These are phyloP conservation scores for Aspergillus bombycis DNA, from an alignment of 2,329 filamentous ascomycete genomes.

Conservation along the genomic window DNA sequence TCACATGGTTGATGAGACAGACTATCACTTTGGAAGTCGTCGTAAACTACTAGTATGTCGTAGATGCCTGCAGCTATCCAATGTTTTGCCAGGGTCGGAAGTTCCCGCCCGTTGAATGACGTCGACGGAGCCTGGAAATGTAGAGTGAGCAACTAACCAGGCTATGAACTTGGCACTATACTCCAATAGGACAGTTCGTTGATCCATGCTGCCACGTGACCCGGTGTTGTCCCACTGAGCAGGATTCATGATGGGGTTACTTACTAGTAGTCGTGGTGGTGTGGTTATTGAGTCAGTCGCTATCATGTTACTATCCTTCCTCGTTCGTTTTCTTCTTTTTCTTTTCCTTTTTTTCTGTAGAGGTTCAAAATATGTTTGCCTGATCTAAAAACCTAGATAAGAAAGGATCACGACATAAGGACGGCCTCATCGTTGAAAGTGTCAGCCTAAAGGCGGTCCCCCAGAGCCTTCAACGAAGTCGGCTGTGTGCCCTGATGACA, in stretches of 20 bases:
- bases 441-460: not conserved
- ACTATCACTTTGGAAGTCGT: not conserved
- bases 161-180: not conserved
- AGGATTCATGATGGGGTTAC: not conserved
- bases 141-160: not conserved
- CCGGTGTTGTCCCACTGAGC: not conserved
- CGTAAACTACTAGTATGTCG: too few species aligned
- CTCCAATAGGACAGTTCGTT: too few species aligned
- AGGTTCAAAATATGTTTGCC: not conserved
- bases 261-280: not conserved
- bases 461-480: too few species aligned
- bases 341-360: not conserved
- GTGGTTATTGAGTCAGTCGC: not conserved
- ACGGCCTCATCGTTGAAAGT: not conserved
- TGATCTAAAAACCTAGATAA: not conserved
- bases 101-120: not conserved
- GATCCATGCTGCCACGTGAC: not conserved
- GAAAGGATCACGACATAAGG: not conserved
- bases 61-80: too few species aligned
- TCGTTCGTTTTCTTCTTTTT: not conserved
- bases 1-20: not conserved
- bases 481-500: constrained; percentile 4
- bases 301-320: too few species aligned
- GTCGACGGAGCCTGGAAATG: not conserved
- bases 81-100: not conserved